A percentile compares a stretch with the other conserved stretches of the same genome.
Evolutionary conservation across 225 moss, liverwort and hornwort species (phyloP).

Genomic region (Pseudisothecium myosuroides): DNA sequence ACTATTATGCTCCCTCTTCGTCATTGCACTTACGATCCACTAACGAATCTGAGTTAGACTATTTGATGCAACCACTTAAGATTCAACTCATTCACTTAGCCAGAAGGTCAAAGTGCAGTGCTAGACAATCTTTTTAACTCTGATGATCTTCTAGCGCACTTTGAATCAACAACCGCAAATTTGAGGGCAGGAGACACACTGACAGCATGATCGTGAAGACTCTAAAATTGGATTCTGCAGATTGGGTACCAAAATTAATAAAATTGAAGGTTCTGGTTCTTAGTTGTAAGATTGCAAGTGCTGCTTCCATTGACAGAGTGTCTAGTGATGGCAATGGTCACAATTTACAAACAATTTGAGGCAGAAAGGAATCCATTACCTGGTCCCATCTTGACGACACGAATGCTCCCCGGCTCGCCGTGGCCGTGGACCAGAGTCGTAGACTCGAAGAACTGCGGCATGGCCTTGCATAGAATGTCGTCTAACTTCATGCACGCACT

Average conservation of each 20-base stretch:
- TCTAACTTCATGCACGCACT: neutral
- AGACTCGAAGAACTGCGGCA: slow-evolving; percentile 13
- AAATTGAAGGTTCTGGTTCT: neutral
- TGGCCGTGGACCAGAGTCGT: neutral
- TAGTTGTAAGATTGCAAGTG: neutral
- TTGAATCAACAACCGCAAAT: neutral
- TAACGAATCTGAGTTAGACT: neutral
- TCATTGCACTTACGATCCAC: neutral
- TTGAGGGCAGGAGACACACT: neutral
- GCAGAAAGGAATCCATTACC: neutral
- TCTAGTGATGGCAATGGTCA: no score
- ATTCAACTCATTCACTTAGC: neutral
- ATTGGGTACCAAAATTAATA: no score
- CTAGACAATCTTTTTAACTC: no score
- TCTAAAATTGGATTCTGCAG: neutral
- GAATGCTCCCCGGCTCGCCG: slow-evolving; percentile 20
- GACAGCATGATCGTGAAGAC: neutral
- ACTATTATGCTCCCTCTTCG: neutral
- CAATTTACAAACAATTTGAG: neutral
- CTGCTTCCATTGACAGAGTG: neutral
- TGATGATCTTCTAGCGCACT: neutral
- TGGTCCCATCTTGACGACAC: slow-evolving; percentile 18
- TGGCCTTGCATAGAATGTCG: neutral
- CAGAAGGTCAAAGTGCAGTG: neutral
- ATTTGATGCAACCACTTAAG: neutral